Conservation (phyloP, 2,329 filamentous ascomycete species). For the Aspergillus pseudotamarii region DNA sequence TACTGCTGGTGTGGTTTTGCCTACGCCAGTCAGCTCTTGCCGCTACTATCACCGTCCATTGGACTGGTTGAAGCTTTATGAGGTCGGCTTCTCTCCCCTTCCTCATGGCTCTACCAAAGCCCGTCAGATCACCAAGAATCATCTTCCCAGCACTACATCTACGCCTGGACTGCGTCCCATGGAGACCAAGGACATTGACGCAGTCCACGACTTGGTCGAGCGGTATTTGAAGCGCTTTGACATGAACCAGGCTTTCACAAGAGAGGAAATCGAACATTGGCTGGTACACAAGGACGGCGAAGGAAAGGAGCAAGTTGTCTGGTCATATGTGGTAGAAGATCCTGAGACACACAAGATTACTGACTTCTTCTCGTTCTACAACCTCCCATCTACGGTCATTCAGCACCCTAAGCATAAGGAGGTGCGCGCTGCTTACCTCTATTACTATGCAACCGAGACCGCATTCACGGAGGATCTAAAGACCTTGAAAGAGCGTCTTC, state of each 20-base stretch:
- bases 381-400: conserved; percentile 89
- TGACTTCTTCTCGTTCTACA: conserved; percentile 97
- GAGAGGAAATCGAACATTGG: conserved; percentile 86
- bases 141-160: conserved; percentile 72
- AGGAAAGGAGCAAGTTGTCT: conserved; percentile 79
- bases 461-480: conserved; percentile 62
- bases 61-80: conserved; percentile 95
- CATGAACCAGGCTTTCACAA: conserved; percentile 78
- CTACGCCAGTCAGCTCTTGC: conserved; percentile 88
- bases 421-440: conserved; percentile 90
- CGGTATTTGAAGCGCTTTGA: conserved; percentile 80
- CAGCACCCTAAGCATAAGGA: conserved; percentile 74
- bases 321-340: conserved; percentile 87
- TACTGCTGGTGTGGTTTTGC: conserved; percentile 87
- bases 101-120: conserved; percentile 80
- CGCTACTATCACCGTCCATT: conserved; percentile 93
- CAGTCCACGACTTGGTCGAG: conserved; percentile 72
- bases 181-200: conserved; percentile 75
- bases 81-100: conserved; percentile 89
- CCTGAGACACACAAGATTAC: conserved; percentile 76
- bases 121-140: conserved; percentile 84
- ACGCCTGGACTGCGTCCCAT: conserved; percentile 79
- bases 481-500: conserved; percentile 76
- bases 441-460: conserved; percentile 89
- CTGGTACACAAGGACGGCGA: conserved; percentile 70